A percentile compares a stretch with the other conserved stretches of the same genome.
Conservation (phyloP, 2,329 filamentous ascomycete genomes). For the Pestalotiopsis sp. region DNA sequence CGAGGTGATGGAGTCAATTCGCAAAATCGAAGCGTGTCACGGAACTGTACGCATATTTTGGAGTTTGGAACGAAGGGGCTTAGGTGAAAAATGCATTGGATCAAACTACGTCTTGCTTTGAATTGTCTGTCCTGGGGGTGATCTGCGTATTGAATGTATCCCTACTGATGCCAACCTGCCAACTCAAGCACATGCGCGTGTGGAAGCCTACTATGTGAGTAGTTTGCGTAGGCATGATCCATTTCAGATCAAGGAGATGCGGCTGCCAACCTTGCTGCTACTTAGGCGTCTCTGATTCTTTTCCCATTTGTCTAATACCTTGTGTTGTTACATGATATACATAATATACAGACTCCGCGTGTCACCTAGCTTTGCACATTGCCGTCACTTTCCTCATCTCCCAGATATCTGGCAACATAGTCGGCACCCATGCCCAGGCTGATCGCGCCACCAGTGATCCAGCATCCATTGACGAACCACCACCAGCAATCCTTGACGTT, state of each 20-base stretch:
- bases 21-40: background rate
- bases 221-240: no score
- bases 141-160: background rate
- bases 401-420: conserved; percentile 56
- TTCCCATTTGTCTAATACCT: background rate
- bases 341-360: background rate
- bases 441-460: conserved; percentile 68
- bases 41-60: background rate
- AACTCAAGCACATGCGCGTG: no score
- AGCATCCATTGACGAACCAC: conserved; percentile 76
- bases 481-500: conserved; percentile 72
- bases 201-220: no score
- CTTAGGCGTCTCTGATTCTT: background rate
- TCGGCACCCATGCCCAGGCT: conserved; percentile 61
- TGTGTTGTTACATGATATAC: background rate
- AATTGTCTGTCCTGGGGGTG: background rate
- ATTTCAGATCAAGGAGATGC: background rate
- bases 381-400: conserved; percentile 28
- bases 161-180: background rate
- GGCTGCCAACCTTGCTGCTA: background rate
- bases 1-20: background rate
- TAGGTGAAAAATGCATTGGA: background rate
- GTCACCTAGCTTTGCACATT: background rate
- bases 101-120: background rate
- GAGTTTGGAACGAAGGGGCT: background rate